Conservation (phyloP, 176 grass and related monocot genomes). For the Hordeum vulgare region DNA sequence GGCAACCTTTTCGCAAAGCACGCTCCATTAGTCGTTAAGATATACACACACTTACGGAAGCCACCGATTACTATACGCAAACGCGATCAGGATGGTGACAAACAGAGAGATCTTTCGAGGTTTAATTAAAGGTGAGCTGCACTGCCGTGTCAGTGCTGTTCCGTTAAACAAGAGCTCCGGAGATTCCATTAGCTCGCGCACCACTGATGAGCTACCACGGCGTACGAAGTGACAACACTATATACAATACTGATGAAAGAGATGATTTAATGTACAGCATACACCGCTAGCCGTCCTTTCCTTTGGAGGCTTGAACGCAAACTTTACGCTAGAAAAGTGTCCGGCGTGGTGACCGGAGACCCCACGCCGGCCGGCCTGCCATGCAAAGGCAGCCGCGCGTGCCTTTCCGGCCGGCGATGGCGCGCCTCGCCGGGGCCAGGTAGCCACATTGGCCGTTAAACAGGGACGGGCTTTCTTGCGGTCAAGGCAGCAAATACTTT, state of each 20-base stretch:
- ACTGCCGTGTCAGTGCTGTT: neutral
- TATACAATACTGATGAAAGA: constrained; percentile 6
- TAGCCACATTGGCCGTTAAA: neutral
- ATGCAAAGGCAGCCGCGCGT: neutral
- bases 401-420: neutral
- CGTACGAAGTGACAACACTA: neutral
- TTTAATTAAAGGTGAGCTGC: neutral
- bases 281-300: neutral
- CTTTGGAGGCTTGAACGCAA: neutral
- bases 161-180: no score
- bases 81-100: neutral
- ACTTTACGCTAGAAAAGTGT: neutral
- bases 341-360: neutral
- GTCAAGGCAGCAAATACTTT: neutral
- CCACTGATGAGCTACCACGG: constrained; percentile 21
- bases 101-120: neutral
- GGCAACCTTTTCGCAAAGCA: neutral
- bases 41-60: neutral
- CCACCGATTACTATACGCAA: neutral
- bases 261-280: constrained; percentile 18
- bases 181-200: constrained; percentile 20
- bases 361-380: neutral
- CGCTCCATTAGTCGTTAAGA: neutral
- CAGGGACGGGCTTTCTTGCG: neutral
- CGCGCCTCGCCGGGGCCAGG: neutral